phyloP scores from a whole-genome alignment of 2,329 filamentous ascomycete species.

The Trichoderma koningiopsis region DNA sequence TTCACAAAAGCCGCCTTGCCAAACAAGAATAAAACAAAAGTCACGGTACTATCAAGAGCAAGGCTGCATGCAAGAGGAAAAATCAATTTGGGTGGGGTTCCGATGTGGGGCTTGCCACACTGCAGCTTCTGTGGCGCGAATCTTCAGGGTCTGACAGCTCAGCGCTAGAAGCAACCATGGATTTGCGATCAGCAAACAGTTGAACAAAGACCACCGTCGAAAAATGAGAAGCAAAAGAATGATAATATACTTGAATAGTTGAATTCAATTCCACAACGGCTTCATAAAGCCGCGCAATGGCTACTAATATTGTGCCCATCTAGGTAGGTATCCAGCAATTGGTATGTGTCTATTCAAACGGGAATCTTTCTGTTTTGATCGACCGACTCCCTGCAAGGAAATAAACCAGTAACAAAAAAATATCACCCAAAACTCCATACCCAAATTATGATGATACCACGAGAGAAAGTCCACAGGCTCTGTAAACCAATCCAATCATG shows the following conservation, averaged over 20 bases:
- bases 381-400: slow-evolving; percentile 1
- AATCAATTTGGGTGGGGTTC: slow-evolving; percentile 13
- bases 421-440: slow-evolving; percentile 6
- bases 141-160: neutral
- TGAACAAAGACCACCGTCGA: neutral
- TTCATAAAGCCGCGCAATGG: slow-evolving; percentile 1
- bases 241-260: neutral
- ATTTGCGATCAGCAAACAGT: neutral
- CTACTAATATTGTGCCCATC: slow-evolving; percentile 3
- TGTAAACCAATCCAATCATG: neutral
- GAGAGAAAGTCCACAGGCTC: neutral
- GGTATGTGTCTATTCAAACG: slow-evolving; percentile 6
- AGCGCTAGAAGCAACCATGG: neutral
- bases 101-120: slow-evolving; percentile 9
- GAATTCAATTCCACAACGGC: neutral
- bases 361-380: neutral
- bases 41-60: neutral
- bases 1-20: neutral
- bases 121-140: neutral
- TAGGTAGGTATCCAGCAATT: neutral
- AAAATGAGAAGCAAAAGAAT: neutral
- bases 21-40: slow-evolving; percentile 3
- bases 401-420: neutral
- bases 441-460: neutral
- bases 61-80: slow-evolving; percentile 16